phyloP scores from a whole-genome alignment of 1,139 yeast genomes.

The Suhomyces panamericanus region DNA sequence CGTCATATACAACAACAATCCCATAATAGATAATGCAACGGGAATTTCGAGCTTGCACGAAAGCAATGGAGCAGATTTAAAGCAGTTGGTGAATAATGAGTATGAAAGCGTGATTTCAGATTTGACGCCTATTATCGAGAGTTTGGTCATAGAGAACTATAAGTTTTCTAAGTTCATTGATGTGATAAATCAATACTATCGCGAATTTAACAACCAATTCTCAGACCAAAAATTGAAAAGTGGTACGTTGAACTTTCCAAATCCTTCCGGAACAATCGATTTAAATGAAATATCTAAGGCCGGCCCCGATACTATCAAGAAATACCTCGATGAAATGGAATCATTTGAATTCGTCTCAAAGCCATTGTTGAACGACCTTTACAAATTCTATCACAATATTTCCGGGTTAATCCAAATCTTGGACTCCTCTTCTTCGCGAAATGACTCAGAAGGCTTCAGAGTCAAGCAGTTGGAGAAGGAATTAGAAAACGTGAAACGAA shows the following conservation, averaged over 20 bases:
- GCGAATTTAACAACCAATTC: constrained; percentile 26
- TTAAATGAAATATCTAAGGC: constrained; percentile 20
- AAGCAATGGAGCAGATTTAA: constrained; percentile 1
- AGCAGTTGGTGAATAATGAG: constrained; percentile 29
- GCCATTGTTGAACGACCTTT: constrained; percentile 30
- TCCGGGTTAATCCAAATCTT: constrained; percentile 23
- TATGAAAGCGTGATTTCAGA: constrained; percentile 40
- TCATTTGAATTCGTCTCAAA: constrained; percentile 38
- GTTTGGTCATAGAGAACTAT: constrained; percentile 41
- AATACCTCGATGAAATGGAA: constrained; percentile 35
- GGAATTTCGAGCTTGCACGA: constrained; percentile 8
- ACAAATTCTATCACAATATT: constrained; percentile 24
- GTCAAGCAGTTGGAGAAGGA: constrained; percentile 36
- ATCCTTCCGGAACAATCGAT: constrained; percentile 39
- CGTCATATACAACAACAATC: constrained; percentile 36
- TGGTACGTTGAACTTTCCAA: constrained; percentile 24
- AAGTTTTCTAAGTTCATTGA: constrained; percentile 37
- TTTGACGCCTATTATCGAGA: constrained; percentile 40
- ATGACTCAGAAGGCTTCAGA: constrained; percentile 14
- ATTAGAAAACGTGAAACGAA: constrained; percentile 36
- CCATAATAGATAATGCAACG: constrained; percentile 32
- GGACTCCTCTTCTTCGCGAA: constrained; percentile 12
- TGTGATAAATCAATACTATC: constrained; percentile 32
- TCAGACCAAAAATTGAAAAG: constrained; percentile 20
- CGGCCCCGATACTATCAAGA: constrained; percentile 22